phyloP scores from a whole-genome alignment of 495 filamentous ascomycete genomes.

The Immersiella caudata region DNA sequence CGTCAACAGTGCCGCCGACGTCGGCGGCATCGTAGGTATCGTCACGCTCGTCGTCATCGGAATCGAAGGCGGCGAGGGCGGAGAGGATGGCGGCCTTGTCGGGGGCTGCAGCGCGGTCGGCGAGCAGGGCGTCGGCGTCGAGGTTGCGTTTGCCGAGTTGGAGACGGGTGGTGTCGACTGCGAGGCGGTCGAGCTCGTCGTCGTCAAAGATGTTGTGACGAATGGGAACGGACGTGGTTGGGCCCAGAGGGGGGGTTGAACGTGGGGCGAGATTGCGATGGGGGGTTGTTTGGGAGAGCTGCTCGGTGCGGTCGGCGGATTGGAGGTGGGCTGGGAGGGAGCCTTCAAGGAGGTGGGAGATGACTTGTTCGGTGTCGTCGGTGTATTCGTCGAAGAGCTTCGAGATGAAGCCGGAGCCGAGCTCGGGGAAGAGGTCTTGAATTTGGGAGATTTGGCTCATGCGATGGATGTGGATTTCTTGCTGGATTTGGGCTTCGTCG shows the following conservation, averaged over 20 bases:
- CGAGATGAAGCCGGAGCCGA: conserved; percentile 81
- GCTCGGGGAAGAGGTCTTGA: conserved; percentile 89
- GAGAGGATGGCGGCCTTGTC: conserved; percentile 89
- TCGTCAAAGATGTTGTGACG: conserved; percentile 72
- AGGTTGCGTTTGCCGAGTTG: conserved; percentile 73
- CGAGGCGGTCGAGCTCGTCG: conserved; percentile 78
- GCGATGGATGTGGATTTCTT: conserved; percentile 72
- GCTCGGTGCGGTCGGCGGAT: conserved; percentile 56
- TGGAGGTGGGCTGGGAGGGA: conserved; percentile 67
- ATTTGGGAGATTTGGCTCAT: conserved; percentile 84
- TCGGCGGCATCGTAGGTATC: conserved; percentile 94
- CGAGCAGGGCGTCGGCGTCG: conserved; percentile 61
- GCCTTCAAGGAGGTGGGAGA: conserved; percentile 82
- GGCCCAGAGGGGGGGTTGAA: conserved; percentile 44
- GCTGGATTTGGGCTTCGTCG: conserved; percentile 47
- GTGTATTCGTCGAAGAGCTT: conserved; percentile 77
- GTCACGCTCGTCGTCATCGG: conserved; percentile 94
- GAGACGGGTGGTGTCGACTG: conserved; percentile 60
- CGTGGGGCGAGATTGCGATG: conserved; percentile 39
- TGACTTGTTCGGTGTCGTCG: conserved; percentile 76
- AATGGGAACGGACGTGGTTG: conserved; percentile 39
- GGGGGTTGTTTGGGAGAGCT: conserved; percentile 45
- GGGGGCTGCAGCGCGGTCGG: conserved; percentile 53
- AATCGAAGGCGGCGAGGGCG: conserved; percentile 87
- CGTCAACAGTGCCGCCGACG: conserved; percentile 83